Percentiles rank a stretch among this genome's conserved stretches.
Evolutionary conservation across 1,139 yeast species (phyloP).

Genomic region (Kodamaea fungicola): DNA sequence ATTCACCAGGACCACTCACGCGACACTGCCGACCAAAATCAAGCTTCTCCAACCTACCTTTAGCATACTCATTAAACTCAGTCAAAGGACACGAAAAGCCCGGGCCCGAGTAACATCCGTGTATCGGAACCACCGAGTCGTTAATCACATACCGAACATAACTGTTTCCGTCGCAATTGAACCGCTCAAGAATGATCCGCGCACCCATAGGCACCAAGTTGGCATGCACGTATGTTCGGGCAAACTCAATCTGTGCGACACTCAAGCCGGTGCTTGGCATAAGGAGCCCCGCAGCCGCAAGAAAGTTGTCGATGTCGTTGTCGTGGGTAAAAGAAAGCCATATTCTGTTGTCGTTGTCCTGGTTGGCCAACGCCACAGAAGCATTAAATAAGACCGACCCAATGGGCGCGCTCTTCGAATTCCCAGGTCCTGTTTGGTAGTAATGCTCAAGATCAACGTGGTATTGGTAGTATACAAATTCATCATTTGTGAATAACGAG

Average conservation of each 20-base stretch:
- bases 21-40: conserved; percentile 26
- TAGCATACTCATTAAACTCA: conserved; percentile 34
- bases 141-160: conserved; percentile 51
- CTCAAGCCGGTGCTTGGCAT: conserved; percentile 30
- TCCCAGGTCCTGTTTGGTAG: conserved; percentile 22
- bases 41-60: conserved; percentile 5
- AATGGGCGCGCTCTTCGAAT: conserved; percentile 19
- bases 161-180: conserved; percentile 32
- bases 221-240: conserved; percentile 42
- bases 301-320: conserved; percentile 48
- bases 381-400: conserved; percentile 33
- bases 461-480: conserved; percentile 48
- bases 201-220: conserved; percentile 58
- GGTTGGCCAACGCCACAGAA: conserved; percentile 25
- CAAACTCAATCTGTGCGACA: conserved; percentile 30
- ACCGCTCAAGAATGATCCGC: conserved; percentile 46
- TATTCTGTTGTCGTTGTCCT: conserved; percentile 28
- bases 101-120: conserved; percentile 50
- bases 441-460: conserved; percentile 40
- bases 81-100: conserved; percentile 53
- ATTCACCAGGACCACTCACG: conserved; percentile 8
- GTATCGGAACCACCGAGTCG: conserved; percentile 55
- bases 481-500: conserved; percentile 44
- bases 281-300: conserved; percentile 50
- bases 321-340: conserved; percentile 58